Conservation (phyloP, 2,329 filamentous ascomycete genomes). For the Oidium heveae region DNA sequence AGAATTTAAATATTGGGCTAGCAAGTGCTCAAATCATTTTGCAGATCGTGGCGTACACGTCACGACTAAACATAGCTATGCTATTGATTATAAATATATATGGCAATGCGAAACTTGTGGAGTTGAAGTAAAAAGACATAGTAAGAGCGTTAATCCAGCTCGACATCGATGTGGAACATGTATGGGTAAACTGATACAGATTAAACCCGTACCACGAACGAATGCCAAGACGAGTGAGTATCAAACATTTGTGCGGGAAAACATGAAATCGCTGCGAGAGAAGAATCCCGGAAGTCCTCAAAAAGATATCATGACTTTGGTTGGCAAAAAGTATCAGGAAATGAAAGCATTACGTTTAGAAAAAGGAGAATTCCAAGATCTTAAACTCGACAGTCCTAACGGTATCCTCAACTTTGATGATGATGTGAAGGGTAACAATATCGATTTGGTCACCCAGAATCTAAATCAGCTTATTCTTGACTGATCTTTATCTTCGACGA, state of each 20-base stretch:
- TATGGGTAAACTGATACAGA: conserved; percentile 44
- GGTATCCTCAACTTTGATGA: background rate
- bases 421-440: background rate
- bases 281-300: conserved; percentile 28
- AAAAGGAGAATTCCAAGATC: background rate
- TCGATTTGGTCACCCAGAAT: too few relatives aligned
- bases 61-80: conserved; percentile 73
- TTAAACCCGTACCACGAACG: conserved; percentile 46
- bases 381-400: background rate
- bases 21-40: conserved; percentile 29
- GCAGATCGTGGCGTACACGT: conserved; percentile 41
- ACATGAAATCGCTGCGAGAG: conserved; percentile 35
- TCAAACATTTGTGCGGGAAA: conserved; percentile 35
- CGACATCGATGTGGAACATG: conserved; percentile 59
- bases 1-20: conserved; percentile 57
- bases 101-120: conserved; percentile 55
- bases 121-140: conserved; percentile 58
- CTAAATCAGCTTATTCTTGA: too few relatives aligned
- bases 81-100: conserved; percentile 77
- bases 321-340: conserved; percentile 37
- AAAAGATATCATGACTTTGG: conserved; percentile 42
- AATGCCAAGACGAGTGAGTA: conserved; percentile 20
- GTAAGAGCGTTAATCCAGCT: conserved; percentile 52
- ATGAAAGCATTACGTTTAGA: conserved; percentile 16
- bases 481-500: too few relatives aligned